phyloP scores from a whole-genome alignment of 805 yeast genomes.

The Wickerhamia fluorescens region DNA sequence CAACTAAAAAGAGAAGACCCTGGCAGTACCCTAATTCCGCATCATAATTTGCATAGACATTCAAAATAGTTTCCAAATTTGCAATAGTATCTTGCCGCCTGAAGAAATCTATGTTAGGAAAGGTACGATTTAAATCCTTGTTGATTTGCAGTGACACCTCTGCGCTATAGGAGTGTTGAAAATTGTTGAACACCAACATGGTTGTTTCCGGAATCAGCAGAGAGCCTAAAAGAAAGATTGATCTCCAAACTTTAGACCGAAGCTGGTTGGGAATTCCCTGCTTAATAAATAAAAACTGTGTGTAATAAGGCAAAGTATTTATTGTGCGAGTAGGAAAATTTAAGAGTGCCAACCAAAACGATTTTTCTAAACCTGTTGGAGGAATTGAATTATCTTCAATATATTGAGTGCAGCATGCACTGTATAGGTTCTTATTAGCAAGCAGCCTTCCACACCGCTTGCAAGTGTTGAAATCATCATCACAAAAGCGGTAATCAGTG shows the following conservation, averaged over 20 bases:
- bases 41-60: conserved; percentile 59
- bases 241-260: conserved; percentile 40
- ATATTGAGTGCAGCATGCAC: conserved; percentile 19
- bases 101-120: conserved; percentile 48
- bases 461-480: conserved; percentile 29
- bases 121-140: conserved; percentile 55
- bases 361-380: conserved; percentile 23
- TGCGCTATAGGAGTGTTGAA: conserved; percentile 36
- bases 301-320: conserved; percentile 40
- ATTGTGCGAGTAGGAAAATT: conserved; percentile 39
- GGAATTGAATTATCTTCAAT: conserved; percentile 11
- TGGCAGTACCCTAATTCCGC: conserved; percentile 64
- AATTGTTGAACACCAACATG: conserved; percentile 26
- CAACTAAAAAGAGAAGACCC: conserved; percentile 57
- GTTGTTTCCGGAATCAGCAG: conserved; percentile 29
- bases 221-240: conserved; percentile 24
- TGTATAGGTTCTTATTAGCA: conserved; percentile 6
- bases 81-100: conserved; percentile 34
- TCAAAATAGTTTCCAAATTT: conserved; percentile 46
- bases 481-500: conserved; percentile 13
- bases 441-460: conserved; percentile 21
- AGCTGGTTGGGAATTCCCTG: conserved; percentile 41
- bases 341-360: conserved; percentile 40
- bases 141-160: conserved; percentile 39
- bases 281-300: conserved; percentile 36